Conservation (phyloP, 306 rosid species). For the Oemleria cerasiformis region DNA sequence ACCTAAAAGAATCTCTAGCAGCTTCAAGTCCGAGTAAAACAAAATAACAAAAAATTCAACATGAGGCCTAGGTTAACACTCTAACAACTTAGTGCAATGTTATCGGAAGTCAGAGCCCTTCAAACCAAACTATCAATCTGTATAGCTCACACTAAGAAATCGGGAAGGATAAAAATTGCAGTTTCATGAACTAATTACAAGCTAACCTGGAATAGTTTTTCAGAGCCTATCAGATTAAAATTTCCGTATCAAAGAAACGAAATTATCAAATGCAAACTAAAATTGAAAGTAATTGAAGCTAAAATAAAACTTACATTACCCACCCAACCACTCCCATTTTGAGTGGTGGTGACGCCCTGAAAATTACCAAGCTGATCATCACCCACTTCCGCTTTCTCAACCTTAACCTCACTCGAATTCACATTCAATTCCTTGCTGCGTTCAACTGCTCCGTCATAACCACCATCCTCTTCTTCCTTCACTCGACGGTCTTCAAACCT, state of each 20-base stretch:
- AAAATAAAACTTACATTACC: conserved; percentile 50
- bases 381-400: conserved; percentile 33
- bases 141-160: neutral
- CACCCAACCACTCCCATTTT: conserved; percentile 39
- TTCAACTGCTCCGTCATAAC: neutral
- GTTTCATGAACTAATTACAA: neutral
- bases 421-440: neutral
- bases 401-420: conserved; percentile 17
- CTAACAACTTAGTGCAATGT: neutral
- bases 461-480: conserved; percentile 29
- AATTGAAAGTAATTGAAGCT: neutral
- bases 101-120: neutral
- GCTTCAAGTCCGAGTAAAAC: neutral
- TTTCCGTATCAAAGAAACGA: neutral
- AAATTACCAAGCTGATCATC: conserved; percentile 29
- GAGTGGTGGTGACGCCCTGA: conserved; percentile 29
- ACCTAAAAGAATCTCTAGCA: neutral
- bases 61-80: neutral
- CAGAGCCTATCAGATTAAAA: neutral
- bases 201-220: neutral
- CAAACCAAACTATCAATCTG: neutral
- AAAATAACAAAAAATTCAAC: neutral
- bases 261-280: neutral
- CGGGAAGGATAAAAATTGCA: neutral
- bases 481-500: conserved; percentile 55